Percentiles rank a stretch among this genome's conserved stretches.
Evolutionary conservation across 768 basidiomycete genomes (phyloP).

Genomic region (Kwoniella sp.): DNA sequence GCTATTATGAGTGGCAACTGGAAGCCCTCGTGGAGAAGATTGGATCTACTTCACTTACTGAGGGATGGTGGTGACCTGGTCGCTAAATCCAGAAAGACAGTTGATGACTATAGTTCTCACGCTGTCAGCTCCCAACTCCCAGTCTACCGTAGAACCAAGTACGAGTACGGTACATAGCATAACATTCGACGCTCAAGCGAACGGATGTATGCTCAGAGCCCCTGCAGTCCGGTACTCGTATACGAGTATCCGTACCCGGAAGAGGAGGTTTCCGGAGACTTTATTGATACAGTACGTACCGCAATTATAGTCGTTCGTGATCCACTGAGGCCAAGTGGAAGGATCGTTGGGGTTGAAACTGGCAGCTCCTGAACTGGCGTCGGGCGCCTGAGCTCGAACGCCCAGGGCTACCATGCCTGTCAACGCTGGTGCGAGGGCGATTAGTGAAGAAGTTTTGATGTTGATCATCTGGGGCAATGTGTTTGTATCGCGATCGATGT

Average conservation of each 20-base stretch:
- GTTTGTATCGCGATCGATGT: too few species aligned
- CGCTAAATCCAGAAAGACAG: conserved; percentile 28
- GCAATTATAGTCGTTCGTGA: conserved; percentile 34
- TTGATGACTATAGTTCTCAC: conserved; percentile 23
- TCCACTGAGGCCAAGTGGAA: conserved; percentile 16
- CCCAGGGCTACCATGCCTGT: not conserved
- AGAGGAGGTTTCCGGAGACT: too few species aligned
- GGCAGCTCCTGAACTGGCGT: not conserved
- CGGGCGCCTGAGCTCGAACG: conserved; percentile 10
- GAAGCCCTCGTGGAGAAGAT: not conserved
- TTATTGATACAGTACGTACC: conserved; percentile 8
- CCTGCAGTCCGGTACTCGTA: too few species aligned
- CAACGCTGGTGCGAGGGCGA: not conserved
- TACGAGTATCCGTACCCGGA: too few species aligned
- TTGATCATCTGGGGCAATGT: too few species aligned
- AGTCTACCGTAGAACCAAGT: too few species aligned
- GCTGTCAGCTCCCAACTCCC: too few species aligned
- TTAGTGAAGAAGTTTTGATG: too few species aligned
- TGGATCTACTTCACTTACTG: conserved; percentile 13
- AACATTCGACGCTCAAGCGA: too few species aligned
- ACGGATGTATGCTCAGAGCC: too few species aligned
- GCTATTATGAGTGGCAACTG: not conserved
- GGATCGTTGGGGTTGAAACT: not conserved
- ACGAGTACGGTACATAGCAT: too few species aligned
- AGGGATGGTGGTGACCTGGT: conserved; percentile 21